phyloP scores from a whole-genome alignment of 805 yeast genomes.

The Priceomyces castillae region DNA sequence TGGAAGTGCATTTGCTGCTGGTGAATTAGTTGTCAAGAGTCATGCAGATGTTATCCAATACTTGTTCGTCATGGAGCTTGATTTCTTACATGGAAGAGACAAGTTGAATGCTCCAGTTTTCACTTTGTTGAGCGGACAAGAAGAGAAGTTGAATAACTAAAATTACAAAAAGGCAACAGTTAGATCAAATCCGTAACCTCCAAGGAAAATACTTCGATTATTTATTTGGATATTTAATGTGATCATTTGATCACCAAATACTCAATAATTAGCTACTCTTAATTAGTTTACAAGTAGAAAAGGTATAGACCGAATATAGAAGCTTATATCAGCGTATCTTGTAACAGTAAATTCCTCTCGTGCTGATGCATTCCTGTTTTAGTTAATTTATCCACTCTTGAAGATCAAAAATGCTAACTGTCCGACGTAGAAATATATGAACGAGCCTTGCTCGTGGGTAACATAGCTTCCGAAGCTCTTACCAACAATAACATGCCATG shows the following conservation, averaged over 20 bases:
- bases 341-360: neutral
- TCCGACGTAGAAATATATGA: conserved; percentile 69
- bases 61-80: conserved; percentile 89
- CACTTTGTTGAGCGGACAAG: conserved; percentile 83
- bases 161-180: neutral
- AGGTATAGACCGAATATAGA: neutral
- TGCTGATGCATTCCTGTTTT: neutral
- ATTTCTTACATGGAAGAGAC: conserved; percentile 91
- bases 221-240: neutral
- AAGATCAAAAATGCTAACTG: conserved; percentile 66
- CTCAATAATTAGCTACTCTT: conserved; percentile 1
- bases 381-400: conserved; percentile 54
- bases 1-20: conserved; percentile 94
- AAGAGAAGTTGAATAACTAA: conserved; percentile 41
- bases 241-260: neutral
- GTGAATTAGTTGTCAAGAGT: conserved; percentile 65
- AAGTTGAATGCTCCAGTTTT: conserved; percentile 82
- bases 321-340: neutral
- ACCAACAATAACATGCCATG: conserved; percentile 84
- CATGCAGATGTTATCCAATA: conserved; percentile 77
- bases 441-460: conserved; percentile 73
- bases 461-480: conserved; percentile 77
- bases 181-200: neutral
- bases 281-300: neutral
- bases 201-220: neutral